Conservation (phyloP, 768 basidiomycete genomes). For the Cystobasidium onofrii region DNA sequence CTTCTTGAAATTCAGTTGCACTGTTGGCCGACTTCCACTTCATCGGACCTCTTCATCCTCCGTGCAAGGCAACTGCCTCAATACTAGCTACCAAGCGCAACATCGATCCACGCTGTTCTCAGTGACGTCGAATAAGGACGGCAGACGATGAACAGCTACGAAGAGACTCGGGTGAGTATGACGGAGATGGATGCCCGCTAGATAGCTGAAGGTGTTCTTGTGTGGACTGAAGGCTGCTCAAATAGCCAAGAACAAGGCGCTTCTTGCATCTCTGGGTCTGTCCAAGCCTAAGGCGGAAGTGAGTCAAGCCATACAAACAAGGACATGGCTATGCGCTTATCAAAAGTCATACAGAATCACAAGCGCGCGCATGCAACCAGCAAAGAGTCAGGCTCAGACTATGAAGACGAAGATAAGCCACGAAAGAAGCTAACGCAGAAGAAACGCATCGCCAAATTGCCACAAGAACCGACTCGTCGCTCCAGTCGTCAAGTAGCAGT, state of each 20-base stretch:
- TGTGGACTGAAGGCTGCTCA: background rate
- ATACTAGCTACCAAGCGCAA: too few species aligned
- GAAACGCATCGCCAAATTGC: background rate
- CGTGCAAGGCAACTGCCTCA: too few species aligned
- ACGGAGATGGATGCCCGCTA: too few species aligned
- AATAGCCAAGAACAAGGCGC: constrained; percentile 11
- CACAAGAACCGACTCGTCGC: background rate
- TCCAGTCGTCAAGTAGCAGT: background rate
- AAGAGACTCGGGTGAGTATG: background rate
- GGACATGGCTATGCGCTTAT: background rate
- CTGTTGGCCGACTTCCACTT: too few species aligned
- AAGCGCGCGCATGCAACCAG: background rate
- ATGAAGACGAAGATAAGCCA: background rate
- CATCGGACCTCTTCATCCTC: too few species aligned
- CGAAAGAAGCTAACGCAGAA: background rate
- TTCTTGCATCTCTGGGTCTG: constrained; percentile 26
- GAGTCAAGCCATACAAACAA: too few species aligned
- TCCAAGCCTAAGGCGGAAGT: background rate
- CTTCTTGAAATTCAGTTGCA: too few species aligned
- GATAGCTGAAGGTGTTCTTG: background rate
- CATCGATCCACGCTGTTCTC: too few species aligned
- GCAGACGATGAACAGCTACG: background rate
- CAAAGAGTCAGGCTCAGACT: background rate
- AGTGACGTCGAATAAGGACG: too few species aligned
- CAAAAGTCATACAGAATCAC: background rate